Conservation (phyloP, 441 rosid genomes). For the Macaranga tanarius region DNA sequence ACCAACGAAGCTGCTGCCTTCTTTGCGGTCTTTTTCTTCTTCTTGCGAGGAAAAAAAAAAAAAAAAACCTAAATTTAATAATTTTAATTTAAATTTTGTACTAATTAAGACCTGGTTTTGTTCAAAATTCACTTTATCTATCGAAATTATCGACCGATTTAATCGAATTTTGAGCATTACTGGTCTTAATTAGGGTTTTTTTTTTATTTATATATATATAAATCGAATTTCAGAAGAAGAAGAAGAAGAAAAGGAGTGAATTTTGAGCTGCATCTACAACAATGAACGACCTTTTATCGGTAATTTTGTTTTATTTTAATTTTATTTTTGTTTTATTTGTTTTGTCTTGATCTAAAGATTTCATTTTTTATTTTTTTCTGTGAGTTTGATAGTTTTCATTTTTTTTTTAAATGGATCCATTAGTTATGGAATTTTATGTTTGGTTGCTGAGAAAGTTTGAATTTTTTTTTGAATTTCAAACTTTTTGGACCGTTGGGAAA, state of each 20-base stretch:
- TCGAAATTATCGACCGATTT: background rate
- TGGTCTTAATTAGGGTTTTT: no score
- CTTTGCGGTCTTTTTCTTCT: background rate
- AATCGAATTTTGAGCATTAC: no score
- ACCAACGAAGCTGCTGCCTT: background rate
- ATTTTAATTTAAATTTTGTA: no score
- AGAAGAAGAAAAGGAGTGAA: conserved; percentile 3
- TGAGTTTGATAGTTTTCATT: conserved; percentile 22
- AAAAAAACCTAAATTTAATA: no score
- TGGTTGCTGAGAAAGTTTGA: conserved; percentile 18
- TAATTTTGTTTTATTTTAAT: conserved; percentile 24
- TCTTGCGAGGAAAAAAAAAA: background rate
- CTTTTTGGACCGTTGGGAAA: background rate
- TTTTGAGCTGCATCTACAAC: conserved; percentile 32
- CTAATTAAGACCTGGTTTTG: conserved; percentile 11
- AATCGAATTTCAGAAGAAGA: no score
- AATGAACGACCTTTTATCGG: conserved; percentile 91
- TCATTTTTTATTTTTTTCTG: background rate
- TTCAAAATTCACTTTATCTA: background rate
- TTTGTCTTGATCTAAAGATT: conserved; percentile 30
- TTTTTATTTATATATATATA: no score
- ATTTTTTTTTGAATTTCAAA: background rate
- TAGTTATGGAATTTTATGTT: conserved; percentile 18
- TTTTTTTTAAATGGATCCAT: conserved; percentile 8
- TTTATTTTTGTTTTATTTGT: conserved; percentile 14